Evolutionary conservation across 2,329 filamentous ascomycete genomes (phyloP).

Genomic region (Fusarium fujikuroi): DNA sequence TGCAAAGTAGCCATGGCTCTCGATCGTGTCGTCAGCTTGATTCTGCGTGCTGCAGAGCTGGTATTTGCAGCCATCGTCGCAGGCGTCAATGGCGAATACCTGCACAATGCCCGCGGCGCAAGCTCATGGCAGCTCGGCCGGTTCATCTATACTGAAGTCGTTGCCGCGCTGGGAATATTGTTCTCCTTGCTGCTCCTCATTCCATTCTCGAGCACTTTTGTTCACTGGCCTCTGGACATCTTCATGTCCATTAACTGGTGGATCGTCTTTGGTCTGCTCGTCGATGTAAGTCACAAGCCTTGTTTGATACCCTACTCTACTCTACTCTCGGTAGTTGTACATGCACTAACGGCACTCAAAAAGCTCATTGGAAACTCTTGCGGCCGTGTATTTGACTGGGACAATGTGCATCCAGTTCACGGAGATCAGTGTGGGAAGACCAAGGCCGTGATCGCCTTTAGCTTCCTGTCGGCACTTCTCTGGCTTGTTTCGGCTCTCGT

Average conservation of each 20-base stretch:
- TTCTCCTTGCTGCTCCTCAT: conserved; percentile 78
- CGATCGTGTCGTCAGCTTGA: conserved; percentile 53
- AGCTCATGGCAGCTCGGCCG: conserved; percentile 67
- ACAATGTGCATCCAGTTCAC: conserved; percentile 57
- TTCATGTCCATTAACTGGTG: conserved; percentile 78
- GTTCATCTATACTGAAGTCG: conserved; percentile 79
- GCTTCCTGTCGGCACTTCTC: conserved; percentile 75
- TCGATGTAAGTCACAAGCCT: conserved; percentile 61
- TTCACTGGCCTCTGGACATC: conserved; percentile 77
- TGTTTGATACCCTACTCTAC: neutral
- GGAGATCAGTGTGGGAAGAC: conserved; percentile 70
- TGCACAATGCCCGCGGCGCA: conserved; percentile 60
- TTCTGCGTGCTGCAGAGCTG: conserved; percentile 62
- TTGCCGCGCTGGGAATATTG: conserved; percentile 75
- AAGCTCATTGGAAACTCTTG: conserved; percentile 60
- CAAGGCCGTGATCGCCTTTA: conserved; percentile 77
- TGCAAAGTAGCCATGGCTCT: conserved; percentile 48
- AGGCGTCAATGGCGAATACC: conserved; percentile 74
- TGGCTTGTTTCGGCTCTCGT: conserved; percentile 75
- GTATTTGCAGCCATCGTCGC: conserved; percentile 78
- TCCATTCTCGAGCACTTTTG: conserved; percentile 74
- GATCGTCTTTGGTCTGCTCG: conserved; percentile 72
- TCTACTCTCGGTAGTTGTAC: neutral
- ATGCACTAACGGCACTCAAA: conserved; percentile 16
- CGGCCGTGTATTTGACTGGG: conserved; percentile 70